Percentiles rank a stretch among this genome's conserved stretches.
These are phyloP conservation scores for Clonostachys chloroleuca DNA, from an alignment of 2,329 filamentous ascomycete species.

Conservation along the genomic window DNA sequence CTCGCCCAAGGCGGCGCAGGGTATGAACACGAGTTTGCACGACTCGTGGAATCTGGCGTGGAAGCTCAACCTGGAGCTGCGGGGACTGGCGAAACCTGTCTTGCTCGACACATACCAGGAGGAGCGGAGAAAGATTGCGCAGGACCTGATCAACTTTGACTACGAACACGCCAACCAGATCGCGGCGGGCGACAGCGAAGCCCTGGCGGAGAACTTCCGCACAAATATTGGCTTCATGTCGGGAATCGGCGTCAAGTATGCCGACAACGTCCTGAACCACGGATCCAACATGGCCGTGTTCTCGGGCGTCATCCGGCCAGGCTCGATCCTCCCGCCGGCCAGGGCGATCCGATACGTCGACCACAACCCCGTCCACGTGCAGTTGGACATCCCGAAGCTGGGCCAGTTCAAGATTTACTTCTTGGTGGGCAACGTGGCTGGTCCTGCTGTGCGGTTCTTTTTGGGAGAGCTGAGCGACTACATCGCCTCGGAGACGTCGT, in stretches of 20 bases:
- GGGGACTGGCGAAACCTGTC: constrained; percentile 37
- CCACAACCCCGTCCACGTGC: constrained; percentile 72
- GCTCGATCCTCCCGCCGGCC: constrained; percentile 58
- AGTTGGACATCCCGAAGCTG: constrained; percentile 73
- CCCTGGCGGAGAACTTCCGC: constrained; percentile 63
- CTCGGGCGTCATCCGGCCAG: constrained; percentile 45
- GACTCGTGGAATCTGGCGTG: constrained; percentile 59
- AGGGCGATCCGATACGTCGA: constrained; percentile 73
- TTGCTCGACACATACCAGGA: constrained; percentile 58
- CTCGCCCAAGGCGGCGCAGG: constrained; percentile 68
- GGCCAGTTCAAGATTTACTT: constrained; percentile 76
- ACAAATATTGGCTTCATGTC: constrained; percentile 72
- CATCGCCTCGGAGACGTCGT: constrained; percentile 43
- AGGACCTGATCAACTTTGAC: constrained; percentile 56
- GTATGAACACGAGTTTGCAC: constrained; percentile 57
- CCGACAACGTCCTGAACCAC: constrained; percentile 45
- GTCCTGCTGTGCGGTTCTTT: constrained; percentile 40
- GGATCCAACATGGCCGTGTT: constrained; percentile 7
- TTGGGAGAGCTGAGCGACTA: constrained; percentile 53
- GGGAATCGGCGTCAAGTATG: constrained; percentile 62
- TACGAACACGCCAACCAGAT: constrained; percentile 53
- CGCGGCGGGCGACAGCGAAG: constrained; percentile 56
- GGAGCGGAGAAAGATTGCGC: constrained; percentile 58
- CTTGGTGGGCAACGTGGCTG: constrained; percentile 59
- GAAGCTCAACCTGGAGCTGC: constrained; percentile 47